These are phyloP conservation scores for Fusarium nelsonii DNA, from an alignment of 2,329 filamentous ascomycete species.

Conservation along the genomic window DNA sequence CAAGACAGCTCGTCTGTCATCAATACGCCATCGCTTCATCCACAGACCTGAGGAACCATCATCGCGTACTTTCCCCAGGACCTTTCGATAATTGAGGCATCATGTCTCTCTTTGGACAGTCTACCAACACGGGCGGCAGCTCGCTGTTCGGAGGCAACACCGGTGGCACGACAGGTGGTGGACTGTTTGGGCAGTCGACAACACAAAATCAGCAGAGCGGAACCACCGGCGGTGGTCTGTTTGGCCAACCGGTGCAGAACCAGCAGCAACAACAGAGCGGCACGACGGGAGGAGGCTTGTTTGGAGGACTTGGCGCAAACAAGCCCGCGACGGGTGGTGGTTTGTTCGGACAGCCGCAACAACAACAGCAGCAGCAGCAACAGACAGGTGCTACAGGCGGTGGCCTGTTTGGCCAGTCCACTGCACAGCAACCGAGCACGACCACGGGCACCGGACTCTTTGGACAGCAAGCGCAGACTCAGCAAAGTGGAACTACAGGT, in stretches of 20 bases:
- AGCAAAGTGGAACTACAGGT: constrained; percentile 29
- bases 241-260: constrained; percentile 45
- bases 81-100: constrained; percentile 24
- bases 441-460: constrained; percentile 45
- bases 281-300: constrained; percentile 50
- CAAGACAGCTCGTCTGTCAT: constrained; percentile 30
- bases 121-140: constrained; percentile 43
- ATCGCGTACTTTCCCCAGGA: background rate
- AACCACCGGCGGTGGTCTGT: constrained; percentile 43
- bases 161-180: constrained; percentile 46
- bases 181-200: constrained; percentile 51
- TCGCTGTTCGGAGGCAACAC: constrained; percentile 47
- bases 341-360: constrained; percentile 44
- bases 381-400: constrained; percentile 37
- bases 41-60: background rate
- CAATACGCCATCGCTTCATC: constrained; percentile 14
- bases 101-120: constrained; percentile 55
- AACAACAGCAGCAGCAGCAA: constrained; percentile 41
- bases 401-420: constrained; percentile 48
- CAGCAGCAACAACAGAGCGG: constrained; percentile 40
- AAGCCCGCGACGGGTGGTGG: constrained; percentile 44
- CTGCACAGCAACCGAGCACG: constrained; percentile 32
- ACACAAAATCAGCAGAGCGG: constrained; percentile 45
- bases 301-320: constrained; percentile 48
- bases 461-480: constrained; percentile 44